phyloP scores from a whole-genome alignment of 768 basidiomycete genomes.

The Glaciozyma antarctica region DNA sequence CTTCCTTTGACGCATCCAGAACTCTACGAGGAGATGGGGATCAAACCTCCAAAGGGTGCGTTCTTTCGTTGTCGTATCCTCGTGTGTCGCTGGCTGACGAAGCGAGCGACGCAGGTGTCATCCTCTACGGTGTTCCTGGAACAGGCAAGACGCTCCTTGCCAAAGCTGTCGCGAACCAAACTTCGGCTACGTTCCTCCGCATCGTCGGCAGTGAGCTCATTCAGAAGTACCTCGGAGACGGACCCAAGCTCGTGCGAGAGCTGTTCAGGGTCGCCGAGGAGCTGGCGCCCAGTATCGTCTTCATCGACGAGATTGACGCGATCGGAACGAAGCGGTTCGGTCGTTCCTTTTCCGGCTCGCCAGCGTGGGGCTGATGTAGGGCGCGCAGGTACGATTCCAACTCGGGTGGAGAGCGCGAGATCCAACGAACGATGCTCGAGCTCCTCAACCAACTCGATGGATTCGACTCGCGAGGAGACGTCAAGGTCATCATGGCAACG shows the following conservation, averaged over 20 bases:
- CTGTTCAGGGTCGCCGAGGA: slow-evolving; percentile 95
- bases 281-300: slow-evolving; percentile 95
- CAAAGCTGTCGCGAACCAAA: slow-evolving; percentile 96
- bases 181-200: slow-evolving; percentile 92
- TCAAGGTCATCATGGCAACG: slow-evolving; percentile 99
- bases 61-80: background rate
- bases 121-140: slow-evolving; percentile 94
- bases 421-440: slow-evolving; percentile 98
- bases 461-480: slow-evolving; percentile 98
- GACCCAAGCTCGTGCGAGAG: slow-evolving; percentile 94
- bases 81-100: background rate
- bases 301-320: slow-evolving; percentile 99
- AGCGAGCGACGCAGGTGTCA: slow-evolving; percentile 51
- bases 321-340: slow-evolving; percentile 90
- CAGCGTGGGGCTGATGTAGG: background rate
- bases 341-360: background rate
- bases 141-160: slow-evolving; percentile 97
- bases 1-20: slow-evolving; percentile 95
- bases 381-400: slow-evolving; percentile 81
- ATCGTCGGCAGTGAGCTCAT: slow-evolving; percentile 97
- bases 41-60: slow-evolving; percentile 83
- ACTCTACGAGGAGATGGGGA: slow-evolving; percentile 99
- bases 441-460: slow-evolving; percentile 96
- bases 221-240: slow-evolving; percentile 98
- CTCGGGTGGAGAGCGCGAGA: slow-evolving; percentile 96